A percentile compares a stretch with the other conserved stretches of the same genome.
phyloP scores from a whole-genome alignment of 1,139 yeast species.

The Candida sp. region DNA sequence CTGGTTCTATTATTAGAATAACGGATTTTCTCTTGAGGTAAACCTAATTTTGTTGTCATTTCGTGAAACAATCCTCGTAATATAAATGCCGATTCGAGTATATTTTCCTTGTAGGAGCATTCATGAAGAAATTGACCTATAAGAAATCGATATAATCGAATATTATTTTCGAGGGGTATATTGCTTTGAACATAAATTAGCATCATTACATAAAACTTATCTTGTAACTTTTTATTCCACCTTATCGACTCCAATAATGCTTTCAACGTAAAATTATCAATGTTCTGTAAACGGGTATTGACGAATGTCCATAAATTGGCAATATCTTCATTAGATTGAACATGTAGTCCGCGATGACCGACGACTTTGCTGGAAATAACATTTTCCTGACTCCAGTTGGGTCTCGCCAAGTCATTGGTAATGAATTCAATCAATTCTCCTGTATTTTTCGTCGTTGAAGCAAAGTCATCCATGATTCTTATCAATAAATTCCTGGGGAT shows the following conservation, averaged over 20 bases:
- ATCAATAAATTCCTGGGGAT: slow-evolving; percentile 26
- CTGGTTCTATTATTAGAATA: slow-evolving; percentile 5
- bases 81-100: slow-evolving; percentile 9
- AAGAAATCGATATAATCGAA: slow-evolving; percentile 4
- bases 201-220: slow-evolving; percentile 11
- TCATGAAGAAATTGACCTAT: slow-evolving; percentile 6
- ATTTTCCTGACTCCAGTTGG: slow-evolving; percentile 28
- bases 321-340: slow-evolving; percentile 11
- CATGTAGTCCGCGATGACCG: slow-evolving; percentile 14
- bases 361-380: slow-evolving; percentile 29
- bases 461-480: slow-evolving; percentile 35
- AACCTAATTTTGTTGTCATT: slow-evolving; percentile 16
- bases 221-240: slow-evolving; percentile 7
- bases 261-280: slow-evolving; percentile 13
- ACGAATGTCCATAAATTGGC: slow-evolving; percentile 9
- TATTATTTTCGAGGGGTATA: slow-evolving; percentile 2
- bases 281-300: background rate
- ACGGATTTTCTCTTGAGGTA: slow-evolving; percentile 19
- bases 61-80: slow-evolving; percentile 23
- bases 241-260: slow-evolving; percentile 12
- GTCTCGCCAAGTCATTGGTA: slow-evolving; percentile 28
- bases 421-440: slow-evolving; percentile 29
- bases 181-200: slow-evolving; percentile 12
- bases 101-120: slow-evolving; percentile 4
- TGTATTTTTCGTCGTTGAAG: slow-evolving; percentile 21